Base-by-base conservation (phyloP, 2,329 filamentous ascomycete species). In the Calonectria multiphialidica region DNA sequence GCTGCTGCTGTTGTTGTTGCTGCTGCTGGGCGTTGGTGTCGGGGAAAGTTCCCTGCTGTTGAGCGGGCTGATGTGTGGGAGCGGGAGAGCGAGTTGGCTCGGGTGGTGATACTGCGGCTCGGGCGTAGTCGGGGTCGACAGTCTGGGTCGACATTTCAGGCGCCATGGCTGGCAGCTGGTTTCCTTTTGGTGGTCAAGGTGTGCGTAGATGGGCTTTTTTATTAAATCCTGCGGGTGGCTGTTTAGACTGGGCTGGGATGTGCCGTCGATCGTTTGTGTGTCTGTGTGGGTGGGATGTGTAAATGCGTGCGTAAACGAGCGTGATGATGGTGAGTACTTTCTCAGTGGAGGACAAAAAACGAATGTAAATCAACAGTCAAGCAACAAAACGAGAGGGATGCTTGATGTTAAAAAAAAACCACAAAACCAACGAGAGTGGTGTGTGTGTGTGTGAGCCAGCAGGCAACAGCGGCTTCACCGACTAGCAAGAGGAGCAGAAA, bases 131-230 rank as follows among this genome's bases (percentile, higher is more conserved):
- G 35, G 62, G 21, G 44, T 71, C 64, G n/a, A 76, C 69, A 2
- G 77, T 76, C 47, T 80, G 78, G 9, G 75, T 76, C 10, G 76
- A 74, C 10, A 70, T 65, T 68, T 78, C 77, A 4, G 76, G 77
- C 1, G 77, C 77, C 77, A 79, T 79, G 44, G n/a, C 40, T 61
- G 70, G 35, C 37, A 49, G 25, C 53, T 37, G 5, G 9, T 37
- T 35, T 35, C 12, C 45, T 63, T 12, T 47, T 47, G 44, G 44
- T 44, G 49, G 40, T 6, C 10, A 1, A n/a, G 13, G 1, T 35
- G 16, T 16, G 16, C 12, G 21, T 65, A 25, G 21, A 30, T 5
- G 35, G 25, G 33, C 5, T 16, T 30, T 30, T 50, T 50, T 15
- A 6, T n/a, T 53, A n/a, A n/a, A n/a, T 33, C n/a, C 10, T n/a